Conservation (phyloP, 768 basidiomycete species). For the Mrakia hoshinonis region DNA sequence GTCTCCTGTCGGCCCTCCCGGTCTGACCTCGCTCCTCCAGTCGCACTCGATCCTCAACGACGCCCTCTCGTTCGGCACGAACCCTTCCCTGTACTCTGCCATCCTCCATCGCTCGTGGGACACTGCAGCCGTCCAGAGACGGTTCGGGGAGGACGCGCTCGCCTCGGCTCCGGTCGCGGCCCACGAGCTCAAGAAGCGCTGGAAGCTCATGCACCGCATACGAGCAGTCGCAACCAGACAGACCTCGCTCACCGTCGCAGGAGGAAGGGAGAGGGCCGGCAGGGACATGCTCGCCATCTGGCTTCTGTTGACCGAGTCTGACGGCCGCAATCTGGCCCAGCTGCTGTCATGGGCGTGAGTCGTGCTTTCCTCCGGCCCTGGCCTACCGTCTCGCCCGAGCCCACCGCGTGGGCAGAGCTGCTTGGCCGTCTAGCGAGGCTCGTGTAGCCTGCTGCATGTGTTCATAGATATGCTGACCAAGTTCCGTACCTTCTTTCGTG, state of each 20-base stretch:
- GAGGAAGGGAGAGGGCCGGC: not conserved
- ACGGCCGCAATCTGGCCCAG: conserved; percentile 12
- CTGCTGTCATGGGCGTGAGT: conserved; percentile 22
- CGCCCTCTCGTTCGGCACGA: not conserved
- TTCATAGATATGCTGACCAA: too few species aligned
- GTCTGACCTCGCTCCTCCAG: not conserved
- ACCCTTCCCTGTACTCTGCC: conserved; percentile 18
- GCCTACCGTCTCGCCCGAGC: not conserved
- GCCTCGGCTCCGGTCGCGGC: not conserved
- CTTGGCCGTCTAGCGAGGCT: not conserved
- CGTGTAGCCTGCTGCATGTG: not conserved
- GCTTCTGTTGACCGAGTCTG: conserved; percentile 22
- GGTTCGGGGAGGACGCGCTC: not conserved
- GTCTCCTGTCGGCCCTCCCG: not conserved
- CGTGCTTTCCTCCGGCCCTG: not conserved
- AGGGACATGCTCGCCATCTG: conserved; percentile 7
- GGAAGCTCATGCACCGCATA: not conserved
- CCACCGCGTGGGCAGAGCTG: not conserved
- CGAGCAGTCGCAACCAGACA: not conserved
- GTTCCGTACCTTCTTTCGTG: too few species aligned
- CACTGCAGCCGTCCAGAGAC: not conserved
- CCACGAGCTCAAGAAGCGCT: conserved; percentile 12
- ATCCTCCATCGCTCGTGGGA: conserved; percentile 1
- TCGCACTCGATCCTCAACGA: not conserved
- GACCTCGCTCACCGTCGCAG: not conserved